Evolutionary conservation across 257 asterid genomes (phyloP).

Genomic region (Knoxia roxburghii): DNA sequence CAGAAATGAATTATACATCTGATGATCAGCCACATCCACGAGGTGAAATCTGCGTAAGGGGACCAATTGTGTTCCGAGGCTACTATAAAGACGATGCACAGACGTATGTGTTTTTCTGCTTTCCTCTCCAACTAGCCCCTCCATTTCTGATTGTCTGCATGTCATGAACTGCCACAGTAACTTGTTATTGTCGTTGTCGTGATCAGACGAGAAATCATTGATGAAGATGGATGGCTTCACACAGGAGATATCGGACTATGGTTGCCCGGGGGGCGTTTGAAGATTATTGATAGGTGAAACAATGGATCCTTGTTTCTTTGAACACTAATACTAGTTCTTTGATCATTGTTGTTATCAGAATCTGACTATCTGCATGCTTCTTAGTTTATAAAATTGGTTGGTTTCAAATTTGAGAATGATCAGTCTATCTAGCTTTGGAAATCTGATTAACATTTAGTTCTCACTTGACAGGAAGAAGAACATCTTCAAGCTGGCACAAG

Average conservation of each 20-base stretch:
- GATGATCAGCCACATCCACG: conserved; percentile 91
- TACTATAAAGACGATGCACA: conserved; percentile 85
- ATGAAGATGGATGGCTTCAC: conserved; percentile 87
- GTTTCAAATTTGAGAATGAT: not conserved
- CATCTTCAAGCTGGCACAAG: conserved; percentile 94
- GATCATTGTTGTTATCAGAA: not conserved
- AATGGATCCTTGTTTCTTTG: not conserved
- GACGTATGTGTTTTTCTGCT: conserved; percentile 46
- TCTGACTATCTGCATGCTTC: too few species aligned
- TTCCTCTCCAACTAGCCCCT: not conserved
- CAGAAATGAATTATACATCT: conserved; percentile 89
- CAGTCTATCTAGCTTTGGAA: conserved; percentile 6
- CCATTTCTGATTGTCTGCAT: not conserved
- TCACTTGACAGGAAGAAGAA: conserved; percentile 73
- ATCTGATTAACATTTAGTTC: conserved; percentile 9
- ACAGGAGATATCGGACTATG: conserved; percentile 96
- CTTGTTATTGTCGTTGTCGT: not conserved
- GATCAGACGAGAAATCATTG: conserved; percentile 79
- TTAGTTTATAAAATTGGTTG: not conserved
- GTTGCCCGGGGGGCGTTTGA: conserved; percentile 91
- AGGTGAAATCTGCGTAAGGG: conserved; percentile 95
- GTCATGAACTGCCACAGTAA: not conserved
- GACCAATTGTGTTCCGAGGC: conserved; percentile 81
- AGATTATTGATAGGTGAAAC: conserved; percentile 78
- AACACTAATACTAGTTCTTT: not conserved